Conservation (phyloP, 2,329 filamentous ascomycete species). For the Colletotrichum filicis region DNA sequence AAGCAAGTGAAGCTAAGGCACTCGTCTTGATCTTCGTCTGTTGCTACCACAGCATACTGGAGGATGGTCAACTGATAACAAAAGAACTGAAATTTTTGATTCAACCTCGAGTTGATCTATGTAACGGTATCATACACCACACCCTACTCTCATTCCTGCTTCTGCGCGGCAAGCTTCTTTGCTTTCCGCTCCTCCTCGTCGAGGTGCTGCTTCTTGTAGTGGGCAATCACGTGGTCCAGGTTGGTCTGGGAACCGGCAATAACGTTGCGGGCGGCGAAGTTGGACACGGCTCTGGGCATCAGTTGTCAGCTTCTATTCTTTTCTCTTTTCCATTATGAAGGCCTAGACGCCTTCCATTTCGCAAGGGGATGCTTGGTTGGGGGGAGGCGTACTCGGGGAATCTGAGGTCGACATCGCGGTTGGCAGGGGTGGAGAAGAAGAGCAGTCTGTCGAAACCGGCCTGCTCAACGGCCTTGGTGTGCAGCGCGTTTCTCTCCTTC, state of each 20-base stretch:
- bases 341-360: background rate
- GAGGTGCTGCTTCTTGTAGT: slow-evolving; percentile 65
- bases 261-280: slow-evolving; percentile 63
- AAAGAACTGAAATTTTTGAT: slow-evolving; percentile 30
- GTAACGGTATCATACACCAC: slow-evolving; percentile 36
- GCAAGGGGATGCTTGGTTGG: background rate
- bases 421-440: slow-evolving; percentile 54
- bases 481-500: slow-evolving; percentile 63
- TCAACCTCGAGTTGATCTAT: slow-evolving; percentile 33
- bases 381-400: slow-evolving; percentile 65
- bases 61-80: background rate
- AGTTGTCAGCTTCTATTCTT: slow-evolving; percentile 24
- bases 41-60: background rate
- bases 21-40: background rate
- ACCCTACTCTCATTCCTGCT: slow-evolving; percentile 19
- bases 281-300: slow-evolving; percentile 56
- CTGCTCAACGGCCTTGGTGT: slow-evolving; percentile 64
- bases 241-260: slow-evolving; percentile 65
- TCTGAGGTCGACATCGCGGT: slow-evolving; percentile 62
- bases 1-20: background rate
- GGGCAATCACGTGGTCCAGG: slow-evolving; percentile 66
- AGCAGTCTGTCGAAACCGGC: slow-evolving; percentile 68
- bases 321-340: background rate
- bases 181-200: slow-evolving; percentile 67
- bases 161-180: slow-evolving; percentile 47